Conservation (phyloP, 345 rosid genomes). For the Linum trigynum region DNA sequence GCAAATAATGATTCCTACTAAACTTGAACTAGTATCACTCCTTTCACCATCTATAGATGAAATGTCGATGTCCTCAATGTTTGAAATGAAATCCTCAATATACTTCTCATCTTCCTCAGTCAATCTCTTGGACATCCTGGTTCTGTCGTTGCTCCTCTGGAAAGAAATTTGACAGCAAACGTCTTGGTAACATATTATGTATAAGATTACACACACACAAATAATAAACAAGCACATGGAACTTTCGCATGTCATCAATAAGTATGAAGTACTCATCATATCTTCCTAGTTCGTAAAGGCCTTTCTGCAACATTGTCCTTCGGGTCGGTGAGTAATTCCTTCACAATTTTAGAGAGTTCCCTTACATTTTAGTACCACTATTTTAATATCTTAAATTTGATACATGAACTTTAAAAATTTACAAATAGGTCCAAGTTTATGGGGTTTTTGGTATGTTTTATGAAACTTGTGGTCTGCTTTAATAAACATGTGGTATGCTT, state of each 20-base stretch:
- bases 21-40: conserved; percentile 77
- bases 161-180: neutral
- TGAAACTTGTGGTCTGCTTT: too few relatives aligned
- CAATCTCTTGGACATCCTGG: conserved; percentile 58
- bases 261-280: conserved; percentile 15
- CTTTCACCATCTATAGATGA: conserved; percentile 90
- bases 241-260: neutral
- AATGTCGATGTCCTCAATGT: conserved; percentile 86
- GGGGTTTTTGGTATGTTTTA: too few relatives aligned
- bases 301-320: conserved; percentile 33
- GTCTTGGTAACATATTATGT: neutral
- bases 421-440: too few relatives aligned
- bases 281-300: conserved; percentile 44
- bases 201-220: neutral
- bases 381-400: too few relatives aligned
- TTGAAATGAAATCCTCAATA: conserved; percentile 78
- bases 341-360: conserved; percentile 53
- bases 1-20: too few relatives aligned
- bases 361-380: conserved; percentile 42
- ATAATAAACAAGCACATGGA: conserved; percentile 7
- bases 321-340: conserved; percentile 48
- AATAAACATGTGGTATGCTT: too few relatives aligned
- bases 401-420: too few relatives aligned
- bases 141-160: conserved; percentile 73
- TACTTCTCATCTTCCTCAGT: conserved; percentile 85